Conservation (phyloP, 805 yeast species). For the Spathaspora hagerdaliae region DNA sequence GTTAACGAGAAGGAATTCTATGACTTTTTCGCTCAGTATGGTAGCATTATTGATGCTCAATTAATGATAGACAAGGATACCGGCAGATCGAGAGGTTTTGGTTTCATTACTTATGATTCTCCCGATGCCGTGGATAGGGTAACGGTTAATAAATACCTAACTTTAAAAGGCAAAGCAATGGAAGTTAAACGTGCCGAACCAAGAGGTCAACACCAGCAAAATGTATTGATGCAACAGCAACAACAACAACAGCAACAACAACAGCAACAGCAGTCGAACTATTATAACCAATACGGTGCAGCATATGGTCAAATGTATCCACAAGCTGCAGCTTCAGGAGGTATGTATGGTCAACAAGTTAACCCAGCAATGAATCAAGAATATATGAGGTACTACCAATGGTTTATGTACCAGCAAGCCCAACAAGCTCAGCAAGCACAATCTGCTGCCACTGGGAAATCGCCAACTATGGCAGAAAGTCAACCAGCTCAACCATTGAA, state of each 20-base stretch:
- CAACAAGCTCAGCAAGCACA: constrained; percentile 27
- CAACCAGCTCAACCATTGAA: constrained; percentile 40
- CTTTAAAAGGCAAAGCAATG: constrained; percentile 81
- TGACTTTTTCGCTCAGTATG: constrained; percentile 81
- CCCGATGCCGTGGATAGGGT: constrained; percentile 92
- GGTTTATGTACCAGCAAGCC: constrained; percentile 55
- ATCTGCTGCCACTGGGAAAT: constrained; percentile 8
- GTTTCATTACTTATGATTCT: constrained; percentile 92
- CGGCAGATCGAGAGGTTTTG: constrained; percentile 95
- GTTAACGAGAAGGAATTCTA: constrained; percentile 89
- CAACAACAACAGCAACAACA: constrained; percentile 28
- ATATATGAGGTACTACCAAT: constrained; percentile 60
- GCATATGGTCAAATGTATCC: constrained; percentile 21
- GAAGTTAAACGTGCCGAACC: constrained; percentile 85
- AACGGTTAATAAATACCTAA: constrained; percentile 73
- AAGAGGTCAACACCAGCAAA: constrained; percentile 59
- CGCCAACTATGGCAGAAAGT: neutral
- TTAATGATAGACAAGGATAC: constrained; percentile 96
- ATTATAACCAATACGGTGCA: constrained; percentile 14
- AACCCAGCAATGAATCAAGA: constrained; percentile 59
- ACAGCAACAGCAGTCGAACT: constrained; percentile 5
- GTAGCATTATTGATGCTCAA: constrained; percentile 91
- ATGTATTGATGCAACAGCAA: constrained; percentile 30
- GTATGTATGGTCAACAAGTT: constrained; percentile 22
- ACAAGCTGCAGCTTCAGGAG: constrained; percentile 6